Percentiles rank a stretch among this genome's conserved stretches.
These are phyloP conservation scores for Trichoderma cornu-damae DNA, from an alignment of 2,329 filamentous ascomycete species.

Conservation along the genomic window DNA sequence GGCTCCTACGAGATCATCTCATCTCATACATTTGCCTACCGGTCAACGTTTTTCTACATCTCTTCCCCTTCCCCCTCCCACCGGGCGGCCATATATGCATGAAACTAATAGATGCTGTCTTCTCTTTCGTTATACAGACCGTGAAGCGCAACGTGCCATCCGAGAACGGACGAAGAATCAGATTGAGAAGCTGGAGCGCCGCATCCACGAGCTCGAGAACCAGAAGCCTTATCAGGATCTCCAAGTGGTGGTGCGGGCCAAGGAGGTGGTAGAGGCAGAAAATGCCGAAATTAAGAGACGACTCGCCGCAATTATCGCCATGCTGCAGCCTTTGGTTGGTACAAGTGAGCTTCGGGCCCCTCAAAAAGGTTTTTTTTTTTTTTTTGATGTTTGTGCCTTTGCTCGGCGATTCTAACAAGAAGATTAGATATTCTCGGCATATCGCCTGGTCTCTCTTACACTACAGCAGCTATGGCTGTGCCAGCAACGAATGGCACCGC, in stretches of 20 bases:
- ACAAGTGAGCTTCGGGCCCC: conserved; percentile 23
- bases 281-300: conserved; percentile 71
- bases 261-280: conserved; percentile 71
- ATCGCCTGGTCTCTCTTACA: conserved; percentile 31
- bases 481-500: conserved; percentile 19
- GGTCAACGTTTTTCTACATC: background rate
- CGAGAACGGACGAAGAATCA: conserved; percentile 75
- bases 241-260: conserved; percentile 67
- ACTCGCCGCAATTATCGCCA: conserved; percentile 59
- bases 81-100: background rate
- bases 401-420: background rate
- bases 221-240: conserved; percentile 82
- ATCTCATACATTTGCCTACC: background rate
- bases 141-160: conserved; percentile 80
- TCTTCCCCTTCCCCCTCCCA: background rate
- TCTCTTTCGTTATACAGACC: conserved; percentile 48
- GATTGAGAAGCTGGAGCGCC: conserved; percentile 68
- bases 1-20: background rate
- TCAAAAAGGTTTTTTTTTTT: background rate
- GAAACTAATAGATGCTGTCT: background rate
- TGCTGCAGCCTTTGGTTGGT: conserved; percentile 55
- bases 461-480: conserved; percentile 24
- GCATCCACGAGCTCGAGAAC: conserved; percentile 69
- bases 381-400: background rate
- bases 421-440: conserved; percentile 25